Evolutionary conservation across 2,329 filamentous ascomycete species (phyloP), one percentile per base, ranked within the genome.

Genomic region (Pyrenochaeta sp.): DNA sequence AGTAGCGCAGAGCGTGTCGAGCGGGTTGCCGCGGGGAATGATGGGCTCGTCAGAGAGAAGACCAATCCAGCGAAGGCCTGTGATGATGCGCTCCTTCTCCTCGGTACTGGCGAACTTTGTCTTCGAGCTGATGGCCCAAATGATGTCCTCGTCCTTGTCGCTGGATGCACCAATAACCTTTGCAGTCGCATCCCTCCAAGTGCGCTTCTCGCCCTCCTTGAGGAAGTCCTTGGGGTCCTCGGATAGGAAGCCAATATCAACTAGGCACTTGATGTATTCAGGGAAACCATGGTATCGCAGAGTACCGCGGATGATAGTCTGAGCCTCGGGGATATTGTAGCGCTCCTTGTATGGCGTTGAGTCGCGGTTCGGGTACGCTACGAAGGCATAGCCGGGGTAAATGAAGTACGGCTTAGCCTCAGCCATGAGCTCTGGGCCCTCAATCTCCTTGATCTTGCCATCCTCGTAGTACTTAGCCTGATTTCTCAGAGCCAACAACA

Each of bases 361-460:
- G 81, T 98, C 93, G 69, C 93, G 86, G 87, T 98, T 98, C 56
- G 91, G 91, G 81, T 98, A 98, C 42, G 90, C 92, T 67, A 97
- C 93, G 71, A 96, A 94, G 50, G 90, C 89, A 78, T 89, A 97
- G 58, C 92, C 91, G 36, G 91, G 91, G 83, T 93, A 96, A 83
- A 94, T 95, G 80, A 86, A 88, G 85, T 96, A 97, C 49, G 92
- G 91, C 85, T 96, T 94, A 40, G 93, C 92, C 49, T 86, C 87
- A 61, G 82, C 89, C 94, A 97, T 98, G 61, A 97, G 85, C 42
- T 93, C 90, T 66, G 83, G 81, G 19, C 82, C 84, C 68, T 73
- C 67, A 36, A 82, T 74, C 7, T 80, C 78, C 54, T 90, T 86
- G 64, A 90, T 79, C 82, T 93, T 86, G 72, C 93, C 93, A 66